phyloP scores from a whole-genome alignment of 345 rosid species.

The Dipteronia dyeriana region DNA sequence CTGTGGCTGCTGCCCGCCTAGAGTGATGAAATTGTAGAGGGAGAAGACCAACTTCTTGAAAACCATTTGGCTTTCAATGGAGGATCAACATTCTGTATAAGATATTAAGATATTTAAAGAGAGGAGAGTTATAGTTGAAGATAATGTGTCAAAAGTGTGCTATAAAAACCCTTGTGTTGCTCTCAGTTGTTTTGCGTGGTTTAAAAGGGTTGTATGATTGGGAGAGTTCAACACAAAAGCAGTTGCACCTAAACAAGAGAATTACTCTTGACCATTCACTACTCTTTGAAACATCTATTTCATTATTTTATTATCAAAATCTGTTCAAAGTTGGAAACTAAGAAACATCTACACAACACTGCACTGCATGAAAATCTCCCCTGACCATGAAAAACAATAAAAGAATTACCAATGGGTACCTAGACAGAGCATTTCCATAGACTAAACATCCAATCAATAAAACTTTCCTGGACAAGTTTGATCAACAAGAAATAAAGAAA shows the following conservation, averaged over 20 bases:
- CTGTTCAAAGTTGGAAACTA: neutral
- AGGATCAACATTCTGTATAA: conserved; percentile 6
- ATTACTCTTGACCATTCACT: conserved; percentile 37
- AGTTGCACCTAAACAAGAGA: conserved; percentile 56
- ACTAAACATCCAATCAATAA: neutral
- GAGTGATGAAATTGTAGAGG: conserved; percentile 26
- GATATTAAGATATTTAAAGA: conserved; percentile 20
- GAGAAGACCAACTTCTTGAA: conserved; percentile 31
- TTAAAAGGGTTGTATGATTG: conserved; percentile 36
- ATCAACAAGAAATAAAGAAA: neutral
- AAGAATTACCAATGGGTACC: neutral
- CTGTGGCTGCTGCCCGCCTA: conserved; percentile 13
- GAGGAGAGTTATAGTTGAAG: conserved; percentile 19
- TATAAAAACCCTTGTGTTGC: conserved; percentile 10
- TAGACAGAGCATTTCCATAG: neutral
- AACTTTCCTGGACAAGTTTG: neutral
- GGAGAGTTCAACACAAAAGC: conserved; percentile 39
- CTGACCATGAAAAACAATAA: neutral
- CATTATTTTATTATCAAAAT: neutral
- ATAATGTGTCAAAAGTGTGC: conserved; percentile 4
- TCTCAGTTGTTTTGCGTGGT: conserved; percentile 36
- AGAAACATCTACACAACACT: neutral
- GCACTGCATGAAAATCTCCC: neutral
- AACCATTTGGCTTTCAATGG: conserved; percentile 30
- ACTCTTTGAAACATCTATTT: neutral